Conservation (phyloP, 116 monocot genomes). For the Papilionanthe hybrid region DNA sequence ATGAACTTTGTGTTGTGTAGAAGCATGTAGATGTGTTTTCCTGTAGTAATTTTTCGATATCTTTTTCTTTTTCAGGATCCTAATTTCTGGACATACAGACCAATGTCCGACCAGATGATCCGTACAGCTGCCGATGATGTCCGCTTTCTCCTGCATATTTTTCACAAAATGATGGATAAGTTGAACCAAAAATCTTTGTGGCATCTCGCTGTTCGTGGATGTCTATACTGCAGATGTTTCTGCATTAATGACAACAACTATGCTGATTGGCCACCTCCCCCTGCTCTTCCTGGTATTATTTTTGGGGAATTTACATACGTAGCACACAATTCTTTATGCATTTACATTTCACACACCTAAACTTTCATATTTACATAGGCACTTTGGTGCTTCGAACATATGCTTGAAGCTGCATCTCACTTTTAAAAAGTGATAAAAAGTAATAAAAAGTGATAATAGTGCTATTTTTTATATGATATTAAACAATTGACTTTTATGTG, state of each 20-base stretch:
- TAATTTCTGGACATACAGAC: constrained; percentile 77
- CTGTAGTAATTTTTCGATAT: neutral
- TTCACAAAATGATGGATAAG: constrained; percentile 85
- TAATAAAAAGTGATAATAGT: too few species aligned
- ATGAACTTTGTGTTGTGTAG: neutral
- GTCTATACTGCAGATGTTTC: constrained; percentile 85
- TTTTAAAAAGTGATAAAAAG: too few species aligned
- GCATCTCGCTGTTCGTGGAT: constrained; percentile 71
- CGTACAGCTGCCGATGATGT: constrained; percentile 89
- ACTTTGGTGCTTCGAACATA: too few species aligned
- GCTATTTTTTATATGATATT: too few species aligned
- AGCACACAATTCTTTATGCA: too few species aligned
- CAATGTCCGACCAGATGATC: constrained; percentile 85
- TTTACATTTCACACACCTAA: too few species aligned
- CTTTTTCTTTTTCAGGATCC: constrained; percentile 56
- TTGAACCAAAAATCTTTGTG: constrained; percentile 62
- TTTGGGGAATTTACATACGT: too few species aligned
- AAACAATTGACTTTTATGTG: too few species aligned
- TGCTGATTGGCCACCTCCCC: constrained; percentile 77
- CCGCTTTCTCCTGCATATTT: constrained; percentile 80
- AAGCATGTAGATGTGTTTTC: neutral
- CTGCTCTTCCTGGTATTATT: constrained; percentile 58
- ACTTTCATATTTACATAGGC: too few species aligned
- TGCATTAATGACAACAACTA: constrained; percentile 58
- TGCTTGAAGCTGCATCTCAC: too few species aligned